Conservation (phyloP, 2,329 filamentous ascomycete genomes). For the Ceratocystis lukuohia region DNA sequence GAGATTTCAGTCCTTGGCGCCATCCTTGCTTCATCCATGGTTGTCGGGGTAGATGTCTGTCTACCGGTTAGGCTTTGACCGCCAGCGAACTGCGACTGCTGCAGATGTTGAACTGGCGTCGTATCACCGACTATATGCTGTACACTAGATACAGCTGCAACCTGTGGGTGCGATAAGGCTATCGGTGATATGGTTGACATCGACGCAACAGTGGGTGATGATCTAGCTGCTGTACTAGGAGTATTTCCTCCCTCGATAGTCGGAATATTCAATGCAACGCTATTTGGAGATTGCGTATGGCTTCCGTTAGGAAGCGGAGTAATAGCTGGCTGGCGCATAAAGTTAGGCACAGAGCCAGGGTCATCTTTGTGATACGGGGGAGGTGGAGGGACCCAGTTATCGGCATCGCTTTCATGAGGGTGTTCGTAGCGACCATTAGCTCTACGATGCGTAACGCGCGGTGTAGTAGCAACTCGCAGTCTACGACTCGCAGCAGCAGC, state of each 20-base stretch:
- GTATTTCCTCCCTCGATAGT: background rate
- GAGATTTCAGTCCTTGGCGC: background rate
- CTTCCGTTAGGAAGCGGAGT: conserved; percentile 26
- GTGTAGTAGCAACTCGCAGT: conserved; percentile 42
- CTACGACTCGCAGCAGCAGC: conserved; percentile 63
- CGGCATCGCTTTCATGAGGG: conserved; percentile 75
- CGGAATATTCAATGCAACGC: conserved; percentile 2
- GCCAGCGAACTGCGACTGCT: background rate
- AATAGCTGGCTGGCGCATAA: conserved; percentile 38
- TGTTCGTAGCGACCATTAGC: conserved; percentile 58
- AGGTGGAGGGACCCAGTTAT: conserved; percentile 78
- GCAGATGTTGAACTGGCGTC: background rate
- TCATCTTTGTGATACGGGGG: conserved; percentile 63
- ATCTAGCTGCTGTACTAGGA: background rate
- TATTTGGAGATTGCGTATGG: background rate
- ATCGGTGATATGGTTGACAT: conserved; percentile 9
- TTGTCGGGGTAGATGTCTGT: background rate
- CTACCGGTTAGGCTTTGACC: background rate
- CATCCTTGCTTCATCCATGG: background rate
- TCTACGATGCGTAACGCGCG: conserved; percentile 49
- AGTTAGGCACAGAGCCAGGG: conserved; percentile 42
- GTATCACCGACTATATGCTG: background rate
- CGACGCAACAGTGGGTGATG: background rate
- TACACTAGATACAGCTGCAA: background rate
- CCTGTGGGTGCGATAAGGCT: background rate